Conservation (phyloP, 208 protist genomes). For the Leishmania major region DNA sequence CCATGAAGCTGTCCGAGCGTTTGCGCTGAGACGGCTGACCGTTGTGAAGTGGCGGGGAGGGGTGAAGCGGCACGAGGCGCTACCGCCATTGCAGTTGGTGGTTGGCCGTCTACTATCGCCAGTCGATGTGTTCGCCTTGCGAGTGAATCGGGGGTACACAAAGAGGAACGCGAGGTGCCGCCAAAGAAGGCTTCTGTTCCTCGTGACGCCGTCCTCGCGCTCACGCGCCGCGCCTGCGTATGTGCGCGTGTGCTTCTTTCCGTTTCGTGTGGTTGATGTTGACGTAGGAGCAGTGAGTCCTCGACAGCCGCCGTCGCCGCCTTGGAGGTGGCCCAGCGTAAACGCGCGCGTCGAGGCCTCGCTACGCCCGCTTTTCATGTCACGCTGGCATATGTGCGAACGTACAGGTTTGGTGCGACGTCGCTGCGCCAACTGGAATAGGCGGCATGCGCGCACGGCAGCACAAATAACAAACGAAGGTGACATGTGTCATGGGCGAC, state of each 20-base stretch:
- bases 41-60: not conserved
- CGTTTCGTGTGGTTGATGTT: not conserved
- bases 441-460: not conserved
- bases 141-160: not conserved
- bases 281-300: not conserved
- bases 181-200: not conserved
- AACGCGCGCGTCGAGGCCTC: not conserved
- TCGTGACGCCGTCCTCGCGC: not conserved
- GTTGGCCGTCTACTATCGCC: not conserved
- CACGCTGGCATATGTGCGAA: not conserved
- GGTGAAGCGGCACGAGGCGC: not conserved
- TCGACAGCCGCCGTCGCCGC: not conserved
- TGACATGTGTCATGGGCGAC: not conserved
- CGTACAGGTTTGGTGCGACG: not conserved
- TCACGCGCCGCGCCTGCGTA: not conserved
- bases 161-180: not conserved
- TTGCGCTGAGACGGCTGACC: not conserved
- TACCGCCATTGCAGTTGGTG: not conserved
- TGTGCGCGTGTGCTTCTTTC: not conserved
- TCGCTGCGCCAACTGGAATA: not conserved
- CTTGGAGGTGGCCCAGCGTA: not conserved
- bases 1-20: constrained; percentile 48
- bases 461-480: not conserved
- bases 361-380: not conserved
- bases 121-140: not conserved